A percentile compares a stretch with the other conserved stretches of the same genome.
phyloP scores from a whole-genome alignment of 148 eudicot genomes.

The Pharnaceum exiguum region DNA sequence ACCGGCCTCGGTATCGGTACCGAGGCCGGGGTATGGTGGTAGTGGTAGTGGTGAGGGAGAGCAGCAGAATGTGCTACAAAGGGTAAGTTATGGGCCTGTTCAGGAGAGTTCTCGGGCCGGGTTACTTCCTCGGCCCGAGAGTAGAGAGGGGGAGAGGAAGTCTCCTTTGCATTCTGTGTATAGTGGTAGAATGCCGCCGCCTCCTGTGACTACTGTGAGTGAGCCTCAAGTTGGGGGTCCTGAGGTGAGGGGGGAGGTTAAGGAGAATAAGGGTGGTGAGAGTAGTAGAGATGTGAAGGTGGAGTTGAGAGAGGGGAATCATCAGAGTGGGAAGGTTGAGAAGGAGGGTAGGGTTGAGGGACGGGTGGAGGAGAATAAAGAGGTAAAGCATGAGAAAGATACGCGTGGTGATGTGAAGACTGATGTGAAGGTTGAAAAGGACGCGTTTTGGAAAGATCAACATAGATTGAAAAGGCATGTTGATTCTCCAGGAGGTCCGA shows the following conservation, averaged over 20 bases:
- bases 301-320: constrained; percentile 46
- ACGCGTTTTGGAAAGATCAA: constrained; percentile 71
- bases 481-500: constrained; percentile 46
- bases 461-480: constrained; percentile 57
- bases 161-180: constrained; percentile 60
- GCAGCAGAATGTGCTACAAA: constrained; percentile 18
- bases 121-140: constrained; percentile 50
- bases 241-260: constrained; percentile 49
- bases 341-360: constrained; percentile 47
- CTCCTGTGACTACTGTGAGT: constrained; percentile 37
- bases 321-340: constrained; percentile 47
- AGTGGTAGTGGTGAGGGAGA: constrained; percentile 26
- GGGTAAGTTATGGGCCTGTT: constrained; percentile 33
- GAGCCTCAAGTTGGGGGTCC: constrained; percentile 34
- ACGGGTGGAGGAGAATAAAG: constrained; percentile 59
- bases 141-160: constrained; percentile 51
- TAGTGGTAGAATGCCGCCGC: constrained; percentile 39
- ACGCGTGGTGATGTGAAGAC: constrained; percentile 40
- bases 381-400: constrained; percentile 50
- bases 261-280: constrained; percentile 36
- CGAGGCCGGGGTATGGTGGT: no score
- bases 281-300: constrained; percentile 42
- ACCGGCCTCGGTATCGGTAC: no score
- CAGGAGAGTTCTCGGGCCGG: constrained; percentile 51
- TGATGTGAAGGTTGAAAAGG: constrained; percentile 57